A percentile compares a stretch with the other conserved stretches of the same genome.
Evolutionary conservation across 768 basidiomycete species (phyloP).

Genomic region (Coprinellus micaceus): DNA sequence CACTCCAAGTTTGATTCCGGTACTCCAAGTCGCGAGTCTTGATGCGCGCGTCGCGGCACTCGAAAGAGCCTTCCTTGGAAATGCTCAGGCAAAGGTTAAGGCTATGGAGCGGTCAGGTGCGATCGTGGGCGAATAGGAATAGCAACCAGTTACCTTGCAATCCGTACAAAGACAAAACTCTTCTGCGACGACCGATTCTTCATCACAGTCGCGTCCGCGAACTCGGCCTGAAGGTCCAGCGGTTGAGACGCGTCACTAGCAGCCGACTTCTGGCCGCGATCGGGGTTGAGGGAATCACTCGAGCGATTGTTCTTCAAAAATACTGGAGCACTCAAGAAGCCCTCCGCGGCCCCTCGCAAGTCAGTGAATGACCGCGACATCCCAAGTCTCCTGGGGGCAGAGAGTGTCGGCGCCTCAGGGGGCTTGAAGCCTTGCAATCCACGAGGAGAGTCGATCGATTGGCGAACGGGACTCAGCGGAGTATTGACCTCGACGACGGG

Average conservation of each 20-base stretch:
- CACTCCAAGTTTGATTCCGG: constrained; percentile 79
- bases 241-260: constrained; percentile 5
- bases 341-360: constrained; percentile 45
- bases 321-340: constrained; percentile 23
- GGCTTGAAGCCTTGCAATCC: constrained; percentile 22
- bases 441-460: constrained; percentile 52
- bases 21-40: constrained; percentile 79
- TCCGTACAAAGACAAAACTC: constrained; percentile 75
- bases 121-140: constrained; percentile 11
- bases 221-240: constrained; percentile 14
- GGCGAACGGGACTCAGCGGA: constrained; percentile 24
- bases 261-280: not conserved
- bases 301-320: constrained; percentile 37
- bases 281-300: constrained; percentile 31
- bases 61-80: constrained; percentile 80
- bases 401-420: constrained; percentile 18
- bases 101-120: constrained; percentile 31
- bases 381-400: constrained; percentile 49
- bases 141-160: constrained; percentile 54
- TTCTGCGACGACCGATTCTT: constrained; percentile 77
- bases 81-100: constrained; percentile 73
- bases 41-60: constrained; percentile 75
- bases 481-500: constrained; percentile 13
- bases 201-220: constrained; percentile 75
- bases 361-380: constrained; percentile 71